Percentiles rank a stretch among this genome's conserved stretches.
These are phyloP conservation scores for Fistulifera solaris DNA, from an alignment of 108 stramenopile genomes.

Conservation along the genomic window DNA sequence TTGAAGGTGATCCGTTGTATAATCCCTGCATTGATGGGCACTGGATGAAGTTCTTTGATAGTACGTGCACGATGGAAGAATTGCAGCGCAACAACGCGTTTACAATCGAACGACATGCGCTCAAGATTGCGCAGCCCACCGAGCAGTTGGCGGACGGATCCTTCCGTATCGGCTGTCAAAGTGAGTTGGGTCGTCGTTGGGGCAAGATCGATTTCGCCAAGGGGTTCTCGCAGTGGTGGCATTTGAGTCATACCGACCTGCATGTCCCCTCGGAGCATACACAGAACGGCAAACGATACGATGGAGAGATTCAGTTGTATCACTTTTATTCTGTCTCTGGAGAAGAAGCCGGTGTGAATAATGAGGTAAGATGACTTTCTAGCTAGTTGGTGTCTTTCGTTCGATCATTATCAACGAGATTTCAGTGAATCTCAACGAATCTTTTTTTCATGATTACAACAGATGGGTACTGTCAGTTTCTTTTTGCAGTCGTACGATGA, in stretches of 20 bases:
- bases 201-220: slow-evolving; percentile 23
- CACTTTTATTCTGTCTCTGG: slow-evolving; percentile 22
- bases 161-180: neutral
- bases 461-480: slow-evolving; percentile 21
- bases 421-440: slow-evolving; percentile 5
- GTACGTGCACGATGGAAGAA: slow-evolving; percentile 6
- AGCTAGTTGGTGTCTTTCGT: no score
- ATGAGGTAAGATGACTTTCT: slow-evolving; percentile 7
- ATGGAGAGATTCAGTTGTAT: slow-evolving; percentile 32
- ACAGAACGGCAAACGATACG: slow-evolving; percentile 38
- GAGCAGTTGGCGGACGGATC: neutral
- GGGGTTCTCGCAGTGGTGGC: slow-evolving; percentile 42
- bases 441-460: neutral
- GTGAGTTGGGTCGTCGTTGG: neutral
- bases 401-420: no score
- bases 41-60: slow-evolving; percentile 10
- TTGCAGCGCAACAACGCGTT: slow-evolving; percentile 6
- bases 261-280: slow-evolving; percentile 39
- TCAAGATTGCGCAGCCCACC: slow-evolving; percentile 9
- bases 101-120: slow-evolving; percentile 9
- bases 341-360: slow-evolving; percentile 11
- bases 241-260: slow-evolving; percentile 31
- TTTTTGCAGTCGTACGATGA: slow-evolving; percentile 26
- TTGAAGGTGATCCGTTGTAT: neutral
- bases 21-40: slow-evolving; percentile 15